phyloP scores from a whole-genome alignment of 2,329 filamentous ascomycete genomes.

The Xylariaceae sp. region DNA sequence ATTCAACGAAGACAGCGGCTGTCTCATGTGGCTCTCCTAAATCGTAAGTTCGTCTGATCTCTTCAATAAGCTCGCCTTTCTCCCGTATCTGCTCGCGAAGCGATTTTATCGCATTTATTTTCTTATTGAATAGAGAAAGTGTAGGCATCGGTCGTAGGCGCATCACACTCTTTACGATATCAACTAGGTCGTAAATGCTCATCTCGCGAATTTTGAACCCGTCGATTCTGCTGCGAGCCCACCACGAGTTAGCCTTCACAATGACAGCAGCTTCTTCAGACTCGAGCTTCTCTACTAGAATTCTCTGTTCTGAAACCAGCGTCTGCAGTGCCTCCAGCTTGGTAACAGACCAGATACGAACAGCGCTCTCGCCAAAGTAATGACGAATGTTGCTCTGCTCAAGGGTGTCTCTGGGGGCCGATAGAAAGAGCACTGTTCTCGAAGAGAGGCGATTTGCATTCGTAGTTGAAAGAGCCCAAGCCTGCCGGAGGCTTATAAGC shows the following conservation, averaged over 20 bases:
- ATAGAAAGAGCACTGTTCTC: constrained; percentile 87
- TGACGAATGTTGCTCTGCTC: constrained; percentile 67
- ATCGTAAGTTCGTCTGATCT: constrained; percentile 35
- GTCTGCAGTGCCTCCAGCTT: constrained; percentile 72
- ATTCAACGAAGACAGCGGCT: constrained; percentile 90
- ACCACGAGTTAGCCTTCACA: constrained; percentile 62
- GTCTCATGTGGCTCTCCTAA: constrained; percentile 29
- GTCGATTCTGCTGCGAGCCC: constrained; percentile 38
- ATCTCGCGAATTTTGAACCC: constrained; percentile 6
- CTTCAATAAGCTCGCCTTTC: constrained; percentile 36
- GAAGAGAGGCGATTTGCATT: constrained; percentile 84
- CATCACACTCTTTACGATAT: constrained; percentile 26
- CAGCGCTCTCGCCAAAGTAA: constrained; percentile 75
- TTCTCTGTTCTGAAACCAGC: constrained; percentile 71
- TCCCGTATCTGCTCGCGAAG: constrained; percentile 60
- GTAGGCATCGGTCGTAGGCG: constrained; percentile 56
- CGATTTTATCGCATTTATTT: constrained; percentile 89
- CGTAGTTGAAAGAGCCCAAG: constrained; percentile 80
- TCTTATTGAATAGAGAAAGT: constrained; percentile 48
- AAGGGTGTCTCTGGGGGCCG: constrained; percentile 73
- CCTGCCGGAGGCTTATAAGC: constrained; percentile 91
- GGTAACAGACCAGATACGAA: constrained; percentile 77
- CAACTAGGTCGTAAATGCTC: constrained; percentile 23
- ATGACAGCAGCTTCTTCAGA: constrained; percentile 78
- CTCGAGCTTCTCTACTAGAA: constrained; percentile 73